Conservation (phyloP, 1,139 yeast species). For the Scheffersomyces titani region DNA sequence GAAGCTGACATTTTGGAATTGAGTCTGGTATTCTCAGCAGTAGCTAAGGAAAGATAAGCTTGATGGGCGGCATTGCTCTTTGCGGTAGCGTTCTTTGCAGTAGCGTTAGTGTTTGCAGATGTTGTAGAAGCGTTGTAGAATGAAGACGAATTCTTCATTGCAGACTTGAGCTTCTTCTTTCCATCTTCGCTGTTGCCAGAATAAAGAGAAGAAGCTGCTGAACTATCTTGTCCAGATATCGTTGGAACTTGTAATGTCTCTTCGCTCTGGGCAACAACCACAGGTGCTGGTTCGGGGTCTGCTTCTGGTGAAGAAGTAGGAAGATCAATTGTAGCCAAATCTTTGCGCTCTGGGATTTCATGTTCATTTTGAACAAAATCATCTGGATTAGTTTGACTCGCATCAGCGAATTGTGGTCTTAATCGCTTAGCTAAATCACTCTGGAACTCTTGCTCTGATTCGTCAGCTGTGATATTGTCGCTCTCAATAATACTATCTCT, state of each 20-base stretch:
- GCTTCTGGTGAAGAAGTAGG: neutral
- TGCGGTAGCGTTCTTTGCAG: conserved; percentile 11
- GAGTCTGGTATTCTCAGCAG: conserved; percentile 75
- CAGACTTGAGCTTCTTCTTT: conserved; percentile 59
- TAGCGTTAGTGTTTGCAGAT: conserved; percentile 3
- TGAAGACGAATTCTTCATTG: conserved; percentile 54
- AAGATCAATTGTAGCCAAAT: neutral
- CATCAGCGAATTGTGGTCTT: conserved; percentile 19
- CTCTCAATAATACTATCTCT: conserved; percentile 8
- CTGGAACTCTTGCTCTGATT: conserved; percentile 22
- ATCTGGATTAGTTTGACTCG: neutral
- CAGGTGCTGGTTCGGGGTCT: neutral
- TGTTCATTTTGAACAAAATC: neutral
- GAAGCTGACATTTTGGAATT: conserved; percentile 60
- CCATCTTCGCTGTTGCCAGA: conserved; percentile 30
- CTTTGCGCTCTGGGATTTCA: conserved; percentile 1
- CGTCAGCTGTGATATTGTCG: conserved; percentile 11
- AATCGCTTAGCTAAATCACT: conserved; percentile 25
- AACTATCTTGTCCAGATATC: conserved; percentile 15
- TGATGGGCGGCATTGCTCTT: conserved; percentile 49
- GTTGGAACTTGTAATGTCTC: conserved; percentile 19
- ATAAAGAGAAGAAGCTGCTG: conserved; percentile 29
- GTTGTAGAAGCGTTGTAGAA: conserved; percentile 17
- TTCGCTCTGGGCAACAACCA: conserved; percentile 5
- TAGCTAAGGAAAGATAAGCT: conserved; percentile 67